Conservation (phyloP, 169 alveolate species). For the Eimeria tenella region DNA sequence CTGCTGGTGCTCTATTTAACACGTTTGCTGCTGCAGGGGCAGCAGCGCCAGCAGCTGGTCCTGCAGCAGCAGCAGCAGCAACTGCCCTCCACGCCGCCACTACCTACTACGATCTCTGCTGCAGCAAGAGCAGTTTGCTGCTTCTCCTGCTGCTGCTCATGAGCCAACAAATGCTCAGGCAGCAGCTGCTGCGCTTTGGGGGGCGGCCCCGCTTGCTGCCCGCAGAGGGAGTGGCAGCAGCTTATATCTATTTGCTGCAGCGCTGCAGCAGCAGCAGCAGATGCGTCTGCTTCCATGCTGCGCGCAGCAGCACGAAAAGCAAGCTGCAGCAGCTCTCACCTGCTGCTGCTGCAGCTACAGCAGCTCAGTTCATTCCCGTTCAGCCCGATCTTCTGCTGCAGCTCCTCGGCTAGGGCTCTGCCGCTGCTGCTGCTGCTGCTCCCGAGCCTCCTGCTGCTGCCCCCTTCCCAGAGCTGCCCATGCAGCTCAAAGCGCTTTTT, state of each 20-base stretch:
- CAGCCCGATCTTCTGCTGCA: too few species aligned
- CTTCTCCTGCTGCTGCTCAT: not conserved
- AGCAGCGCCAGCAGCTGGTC: not conserved
- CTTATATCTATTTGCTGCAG: not conserved
- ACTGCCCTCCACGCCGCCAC: not conserved
- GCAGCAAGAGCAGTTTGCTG: not conserved
- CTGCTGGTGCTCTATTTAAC: not conserved
- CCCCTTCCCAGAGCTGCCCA: too few species aligned
- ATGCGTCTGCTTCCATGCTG: not conserved
- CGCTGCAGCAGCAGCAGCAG: not conserved
- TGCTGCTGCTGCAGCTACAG: not conserved
- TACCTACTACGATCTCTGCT: not conserved
- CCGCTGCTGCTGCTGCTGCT: conserved; percentile 18
- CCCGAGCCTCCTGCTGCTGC: too few species aligned
- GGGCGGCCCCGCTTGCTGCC: too few species aligned
- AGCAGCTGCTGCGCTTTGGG: not conserved
- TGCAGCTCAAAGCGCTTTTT: too few species aligned
- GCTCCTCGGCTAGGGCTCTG: too few species aligned
- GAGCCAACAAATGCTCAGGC: not conserved
- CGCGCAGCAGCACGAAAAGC: not conserved
- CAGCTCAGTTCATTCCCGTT: not conserved
- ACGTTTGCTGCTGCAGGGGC: not conserved
- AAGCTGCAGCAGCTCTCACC: too few species aligned
- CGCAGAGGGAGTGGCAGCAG: not conserved
- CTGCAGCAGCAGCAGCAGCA: conserved; percentile 18